Base-by-base conservation (phyloP, 2,329 filamentous ascomycete species). In the Metarhizium robertsii region DNA sequence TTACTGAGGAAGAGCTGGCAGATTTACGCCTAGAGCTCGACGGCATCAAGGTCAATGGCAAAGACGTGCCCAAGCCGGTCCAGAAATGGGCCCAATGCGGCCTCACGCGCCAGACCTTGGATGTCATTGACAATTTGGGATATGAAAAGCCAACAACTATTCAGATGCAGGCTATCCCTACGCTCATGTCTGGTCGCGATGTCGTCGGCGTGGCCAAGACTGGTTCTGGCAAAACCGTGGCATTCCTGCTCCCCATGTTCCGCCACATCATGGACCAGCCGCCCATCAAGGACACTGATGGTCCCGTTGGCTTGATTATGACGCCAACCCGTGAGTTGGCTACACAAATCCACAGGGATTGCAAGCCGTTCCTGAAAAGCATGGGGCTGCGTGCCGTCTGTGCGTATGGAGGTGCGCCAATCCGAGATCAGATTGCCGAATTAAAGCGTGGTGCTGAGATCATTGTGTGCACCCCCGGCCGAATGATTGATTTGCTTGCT, bases 31-130 rank as follows among this genome's bases (percentile, higher is more conserved):
- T 92, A 57, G 91, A 97, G 68, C 78, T 99, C 34, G 94, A 97
- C 68, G 92, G 91, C 50, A 97, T 99, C 73, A 96, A 96, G 68
- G 90, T 97, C 46, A 84, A 87, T 57, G 91, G 92, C 58, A 85
- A 90, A 61, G 84, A 96, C 64, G 85, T 95, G 4, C 94, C 94
- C 2, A 95, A 92, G 65, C 94, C 94, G 4, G 92, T 99, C 10
- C 87, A 90, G 65, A 96, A 95, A 71, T 99, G 92, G 90, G 92
- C 92, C 0, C 92, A 97, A 65, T 96, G 92, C 67, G 94, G 94
- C 50, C 79, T 96, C 52, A 90, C 91, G 16, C 83, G 90, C 34
- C 89, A 92, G 64, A 92, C 90, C 6, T 75, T 96, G 55, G 90
- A 96, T 64, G 87, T 96, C 42, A 86, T 99, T 59, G 83, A 86